Conservation (phyloP, 73 alveolate genomes). For the Durusdinium trenchii region DNA sequence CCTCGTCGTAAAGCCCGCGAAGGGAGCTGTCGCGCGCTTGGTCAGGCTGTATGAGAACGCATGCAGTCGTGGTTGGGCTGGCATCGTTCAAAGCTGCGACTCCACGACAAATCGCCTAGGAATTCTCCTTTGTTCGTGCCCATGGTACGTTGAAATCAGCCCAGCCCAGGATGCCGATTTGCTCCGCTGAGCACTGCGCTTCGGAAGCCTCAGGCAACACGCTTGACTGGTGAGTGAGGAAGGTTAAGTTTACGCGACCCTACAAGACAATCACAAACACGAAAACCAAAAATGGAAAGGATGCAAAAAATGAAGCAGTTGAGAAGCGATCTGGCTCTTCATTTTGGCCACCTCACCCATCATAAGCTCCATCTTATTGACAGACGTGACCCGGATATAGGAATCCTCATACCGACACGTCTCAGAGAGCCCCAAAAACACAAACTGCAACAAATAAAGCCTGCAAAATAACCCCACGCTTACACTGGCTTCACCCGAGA, state of each 20-base stretch:
- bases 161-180: neutral
- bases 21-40: neutral
- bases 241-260: no score
- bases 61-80: neutral
- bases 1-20: neutral
- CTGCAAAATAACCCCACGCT: no score
- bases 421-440: no score
- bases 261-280: neutral
- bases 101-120: neutral
- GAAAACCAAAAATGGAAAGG: neutral
- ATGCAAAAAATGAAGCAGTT: neutral
- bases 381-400: neutral
- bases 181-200: neutral
- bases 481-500: no score
- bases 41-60: neutral
- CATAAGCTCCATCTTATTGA: neutral
- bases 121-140: neutral
- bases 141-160: neutral
- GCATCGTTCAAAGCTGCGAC: neutral
- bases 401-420: no score
- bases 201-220: neutral
- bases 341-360: constrained; percentile 4
- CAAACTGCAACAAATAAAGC: no score
- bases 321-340: neutral
- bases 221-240: no score